phyloP scores from a whole-genome alignment of 306 rosid species.

The Oxytropis ochrocephala region DNA sequence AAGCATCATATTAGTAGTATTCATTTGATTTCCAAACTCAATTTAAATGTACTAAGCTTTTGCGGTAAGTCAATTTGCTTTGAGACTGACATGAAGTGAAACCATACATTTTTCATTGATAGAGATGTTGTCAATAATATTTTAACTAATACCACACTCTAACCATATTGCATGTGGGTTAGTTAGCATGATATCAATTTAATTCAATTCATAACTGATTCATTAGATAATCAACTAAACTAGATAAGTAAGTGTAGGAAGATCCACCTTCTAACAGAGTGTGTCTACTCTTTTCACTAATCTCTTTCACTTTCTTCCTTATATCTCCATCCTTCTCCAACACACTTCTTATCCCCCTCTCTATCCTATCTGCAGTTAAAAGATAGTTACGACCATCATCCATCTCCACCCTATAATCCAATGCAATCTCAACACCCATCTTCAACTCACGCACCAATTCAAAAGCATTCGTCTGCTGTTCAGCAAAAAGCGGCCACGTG shows the following conservation, averaged over 20 bases:
- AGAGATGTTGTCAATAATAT: too few species aligned
- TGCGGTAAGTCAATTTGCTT: too few species aligned
- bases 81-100: too few species aligned
- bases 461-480: slow-evolving; percentile 49
- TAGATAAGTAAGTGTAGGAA: slow-evolving; percentile 19
- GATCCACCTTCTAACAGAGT: slow-evolving; percentile 28
- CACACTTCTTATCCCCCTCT: slow-evolving; percentile 28
- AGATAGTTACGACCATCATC: not conserved
- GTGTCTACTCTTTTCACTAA: slow-evolving; percentile 24
- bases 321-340: slow-evolving; percentile 19
- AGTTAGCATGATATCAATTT: too few species aligned
- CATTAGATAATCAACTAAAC: slow-evolving; percentile 16
- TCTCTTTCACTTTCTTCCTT: slow-evolving; percentile 24
- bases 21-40: too few species aligned
- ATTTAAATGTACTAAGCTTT: too few species aligned
- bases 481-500: slow-evolving; percentile 41
- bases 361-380: slow-evolving; percentile 27
- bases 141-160: too few species aligned
- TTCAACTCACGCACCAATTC: slow-evolving; percentile 28
- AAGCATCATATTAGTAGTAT: too few species aligned
- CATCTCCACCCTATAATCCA: slow-evolving; percentile 17
- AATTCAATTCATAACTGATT: not conserved
- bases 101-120: too few species aligned
- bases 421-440: slow-evolving; percentile 24
- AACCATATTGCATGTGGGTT: too few species aligned